phyloP scores from a whole-genome alignment of 768 basidiomycete genomes.

The Tricholoma saponaceum region DNA sequence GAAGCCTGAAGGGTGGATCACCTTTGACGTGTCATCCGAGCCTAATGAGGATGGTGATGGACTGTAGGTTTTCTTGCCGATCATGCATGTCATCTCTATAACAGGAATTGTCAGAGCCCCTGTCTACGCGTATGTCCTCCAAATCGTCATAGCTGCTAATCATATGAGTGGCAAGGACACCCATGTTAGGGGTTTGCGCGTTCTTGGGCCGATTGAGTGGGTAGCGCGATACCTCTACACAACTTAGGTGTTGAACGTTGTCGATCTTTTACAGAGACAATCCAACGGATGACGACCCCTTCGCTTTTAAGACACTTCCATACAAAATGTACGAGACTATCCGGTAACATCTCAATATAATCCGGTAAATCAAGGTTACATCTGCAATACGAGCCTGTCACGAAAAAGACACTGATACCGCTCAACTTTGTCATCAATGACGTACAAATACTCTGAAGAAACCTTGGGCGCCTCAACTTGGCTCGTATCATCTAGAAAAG shows the following conservation, averaged over 20 bases:
- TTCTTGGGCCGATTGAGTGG: conserved; percentile 85
- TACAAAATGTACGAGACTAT: conserved; percentile 82
- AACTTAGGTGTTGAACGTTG: conserved; percentile 2
- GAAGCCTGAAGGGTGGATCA: conserved; percentile 94
- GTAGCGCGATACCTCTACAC: conserved; percentile 7
- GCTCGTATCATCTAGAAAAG: too few species aligned
- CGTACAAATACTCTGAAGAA: too few species aligned
- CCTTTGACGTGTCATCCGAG: conserved; percentile 79
- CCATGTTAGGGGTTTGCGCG: conserved; percentile 85
- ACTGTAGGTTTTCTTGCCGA: conserved; percentile 46
- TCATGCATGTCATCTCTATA: not conserved
- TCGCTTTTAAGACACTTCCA: conserved; percentile 57
- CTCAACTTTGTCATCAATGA: too few species aligned
- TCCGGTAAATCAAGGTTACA: not conserved
- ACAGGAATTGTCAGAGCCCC: conserved; percentile 55
- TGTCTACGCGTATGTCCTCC: conserved; percentile 84
- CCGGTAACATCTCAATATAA: conserved; percentile 36
- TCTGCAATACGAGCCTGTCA: not conserved
- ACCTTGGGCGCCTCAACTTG: too few species aligned
- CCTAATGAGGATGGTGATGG: conserved; percentile 75
- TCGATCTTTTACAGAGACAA: conserved; percentile 30
- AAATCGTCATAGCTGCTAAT: conserved; percentile 87
- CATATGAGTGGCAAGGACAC: conserved; percentile 99
- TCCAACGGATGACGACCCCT: conserved; percentile 62
- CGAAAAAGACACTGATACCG: too few species aligned